Base-by-base conservation (phyloP, 2,329 filamentous ascomycete species). In the Colletotrichum incanum region DNA sequence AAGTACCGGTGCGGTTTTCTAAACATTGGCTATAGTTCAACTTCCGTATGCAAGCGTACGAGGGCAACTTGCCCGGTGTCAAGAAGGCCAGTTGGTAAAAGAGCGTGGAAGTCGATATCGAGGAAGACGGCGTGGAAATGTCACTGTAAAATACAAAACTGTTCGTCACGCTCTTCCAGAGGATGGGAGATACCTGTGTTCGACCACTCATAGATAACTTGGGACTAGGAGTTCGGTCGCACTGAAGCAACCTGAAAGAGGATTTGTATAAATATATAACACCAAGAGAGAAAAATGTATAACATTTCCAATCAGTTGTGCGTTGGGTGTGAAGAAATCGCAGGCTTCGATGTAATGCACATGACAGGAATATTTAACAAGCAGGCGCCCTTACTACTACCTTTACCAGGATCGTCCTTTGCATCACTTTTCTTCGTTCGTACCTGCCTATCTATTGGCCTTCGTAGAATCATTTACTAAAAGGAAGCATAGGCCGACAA, bases 31-130 rank as follows among this genome's bases (percentile, higher is more conserved):
- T 20, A 55, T 78, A 98, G 96, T 99, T 89, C 83, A 94, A 96
- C 86, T 99, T 99, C 86, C 91, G 96, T 81, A 86, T 96, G 84
- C 92, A 98, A 82, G 96, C 96, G 23, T 85, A 98, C 74, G 92
- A 89, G 41, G 96, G 96, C 62, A 91, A 94, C 73, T 81, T 99
- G 65, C 96, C 96, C 0, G 96, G 96, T 78, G 96, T 99, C 67
- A 94, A 92, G 88, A 97, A 97, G 87, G 96, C 96, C 61, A 97
- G 94, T 84, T 99, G 96, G 96, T 99, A 94, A 82, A 80, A 6
- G 49, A 5, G 2, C 9, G 0, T 34, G 28, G 18, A 9, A 41
- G 47, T 56, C 31, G 54, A 70, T 59, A n/a, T 16, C 23, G 37
- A 37, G 3, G 41, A 70, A 20, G 4, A 28, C 14, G 52, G 65